Evolutionary conservation across 176 grass and related monocot species (phyloP).

Genomic region (Raddia distichophylla): DNA sequence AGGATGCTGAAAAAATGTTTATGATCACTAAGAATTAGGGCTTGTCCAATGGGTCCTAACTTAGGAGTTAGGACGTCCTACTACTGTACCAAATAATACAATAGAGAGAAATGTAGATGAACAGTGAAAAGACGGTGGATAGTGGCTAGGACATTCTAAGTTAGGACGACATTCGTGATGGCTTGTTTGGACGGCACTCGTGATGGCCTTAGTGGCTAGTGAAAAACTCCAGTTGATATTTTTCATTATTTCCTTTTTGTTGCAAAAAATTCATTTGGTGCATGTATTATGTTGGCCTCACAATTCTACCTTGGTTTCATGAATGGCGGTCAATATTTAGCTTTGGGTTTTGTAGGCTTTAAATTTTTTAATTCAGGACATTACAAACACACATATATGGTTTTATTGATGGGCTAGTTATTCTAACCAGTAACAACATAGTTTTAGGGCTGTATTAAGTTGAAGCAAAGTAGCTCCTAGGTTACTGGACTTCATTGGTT

Average conservation of each 20-base stretch:
- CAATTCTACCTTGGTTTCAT: neutral
- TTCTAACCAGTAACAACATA: neutral
- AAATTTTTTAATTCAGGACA: neutral
- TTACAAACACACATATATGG: neutral
- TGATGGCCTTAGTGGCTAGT: too few relatives aligned
- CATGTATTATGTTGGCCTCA: slow-evolving; percentile 20
- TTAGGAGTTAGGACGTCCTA: too few relatives aligned
- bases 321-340: neutral
- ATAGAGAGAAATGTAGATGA: too few relatives aligned
- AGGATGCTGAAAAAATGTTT: neutral
- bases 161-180: too few relatives aligned
- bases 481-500: neutral
- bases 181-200: too few relatives aligned
- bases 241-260: neutral
- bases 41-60: too few relatives aligned
- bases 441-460: slow-evolving; percentile 16
- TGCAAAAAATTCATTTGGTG: slow-evolving; percentile 7
- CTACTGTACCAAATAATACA: too few relatives aligned
- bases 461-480: slow-evolving; percentile 8
- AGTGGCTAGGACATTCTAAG: too few relatives aligned
- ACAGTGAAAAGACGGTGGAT: too few relatives aligned
- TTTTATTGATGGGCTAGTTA: slow-evolving; percentile 9
- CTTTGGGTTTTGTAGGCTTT: neutral
- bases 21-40: neutral
- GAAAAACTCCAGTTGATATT: neutral